Conservation (phyloP, 2,329 filamentous ascomycete genomes). For the Phialocephala subalpina region DNA sequence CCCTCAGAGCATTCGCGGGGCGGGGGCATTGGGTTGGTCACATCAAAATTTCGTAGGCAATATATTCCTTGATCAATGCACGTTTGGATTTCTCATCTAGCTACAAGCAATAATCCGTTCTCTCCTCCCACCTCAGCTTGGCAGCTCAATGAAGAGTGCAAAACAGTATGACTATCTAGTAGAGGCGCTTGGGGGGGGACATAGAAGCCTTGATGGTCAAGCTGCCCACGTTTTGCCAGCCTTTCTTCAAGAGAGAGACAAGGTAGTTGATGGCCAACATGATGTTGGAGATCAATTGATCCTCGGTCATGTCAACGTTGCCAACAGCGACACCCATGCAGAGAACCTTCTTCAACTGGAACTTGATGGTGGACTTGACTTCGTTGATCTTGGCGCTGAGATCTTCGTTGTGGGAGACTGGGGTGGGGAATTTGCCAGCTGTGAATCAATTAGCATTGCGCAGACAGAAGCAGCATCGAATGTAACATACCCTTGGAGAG, state of each 20-base stretch:
- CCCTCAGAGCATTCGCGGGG: background rate
- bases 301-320: conserved; percentile 96
- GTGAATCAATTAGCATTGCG: conserved; percentile 45
- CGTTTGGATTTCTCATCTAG: conserved; percentile 37
- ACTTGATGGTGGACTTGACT: conserved; percentile 99
- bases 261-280: conserved; percentile 99
- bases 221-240: conserved; percentile 99
- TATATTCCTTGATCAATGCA: conserved; percentile 22
- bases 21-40: background rate
- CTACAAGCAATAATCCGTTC: conserved; percentile 34
- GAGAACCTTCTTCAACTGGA: conserved; percentile 99
- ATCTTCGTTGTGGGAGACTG: conserved; percentile 96
- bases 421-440: conserved; percentile 99
- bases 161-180: conserved; percentile 65
- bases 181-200: conserved; percentile 97
- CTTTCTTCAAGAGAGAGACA: conserved; percentile 99
- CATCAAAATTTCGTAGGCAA: background rate
- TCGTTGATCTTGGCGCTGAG: conserved; percentile 95
- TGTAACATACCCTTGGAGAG: conserved; percentile 83
- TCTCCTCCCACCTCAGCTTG: background rate
- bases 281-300: conserved; percentile 97
- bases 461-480: background rate
- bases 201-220: conserved; percentile 99
- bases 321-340: conserved; percentile 99
- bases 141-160: conserved; percentile 42